Evolutionary conservation across 306 rosid species (phyloP), one percentile per base, ranked within the genome.

Genomic region (Fragaria ananassa): DNA sequence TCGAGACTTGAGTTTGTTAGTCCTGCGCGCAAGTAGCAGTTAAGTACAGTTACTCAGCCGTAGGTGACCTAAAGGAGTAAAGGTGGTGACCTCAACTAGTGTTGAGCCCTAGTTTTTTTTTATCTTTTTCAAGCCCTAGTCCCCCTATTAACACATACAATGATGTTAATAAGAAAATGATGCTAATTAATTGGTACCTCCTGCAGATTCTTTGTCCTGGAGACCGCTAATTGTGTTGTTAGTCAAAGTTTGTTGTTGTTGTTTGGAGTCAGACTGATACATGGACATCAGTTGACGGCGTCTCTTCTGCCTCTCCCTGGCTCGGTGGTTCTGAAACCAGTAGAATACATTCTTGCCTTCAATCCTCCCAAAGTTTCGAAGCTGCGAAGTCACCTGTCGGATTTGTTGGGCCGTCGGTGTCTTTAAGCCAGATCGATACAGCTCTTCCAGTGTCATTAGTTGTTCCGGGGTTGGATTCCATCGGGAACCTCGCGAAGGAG

Each of bases 301-400:
- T 37, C 45, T 18, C 70, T 87, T 91, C 86, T 87, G 93, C 9
- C 93, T 79, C 79, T 91, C 97, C 76, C 97, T 89, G 0, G 97
- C 97, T 74, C 88, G 89, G 81, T 91, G 97, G 82, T 89, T 91
- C 79, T 91, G 97, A 78, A 91, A 91, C 97, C 97, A 91, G 47
- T 91, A 91, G 81, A 89, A 91, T 23, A 91, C 97, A 19, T 91
- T 91, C 61, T 89, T 91, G 3, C 93, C 92, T 88, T 91, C 93
- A 53, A 91, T 83, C 84, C 81, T 89, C 35, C 97, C 97, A 67
- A 86, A 91, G 73, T 79, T 83, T 12, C 92, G 84, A 44, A 91
- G 86, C 72, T 84, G 87, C 5, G 79, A 50, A 31, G 97, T 86
- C 51, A 91, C 82, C 53, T 84, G 89, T 23, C 86, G 89, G 76